phyloP scores from a whole-genome alignment of 2,329 filamentous ascomycete genomes.

The Apiospora rasikravindrae region DNA sequence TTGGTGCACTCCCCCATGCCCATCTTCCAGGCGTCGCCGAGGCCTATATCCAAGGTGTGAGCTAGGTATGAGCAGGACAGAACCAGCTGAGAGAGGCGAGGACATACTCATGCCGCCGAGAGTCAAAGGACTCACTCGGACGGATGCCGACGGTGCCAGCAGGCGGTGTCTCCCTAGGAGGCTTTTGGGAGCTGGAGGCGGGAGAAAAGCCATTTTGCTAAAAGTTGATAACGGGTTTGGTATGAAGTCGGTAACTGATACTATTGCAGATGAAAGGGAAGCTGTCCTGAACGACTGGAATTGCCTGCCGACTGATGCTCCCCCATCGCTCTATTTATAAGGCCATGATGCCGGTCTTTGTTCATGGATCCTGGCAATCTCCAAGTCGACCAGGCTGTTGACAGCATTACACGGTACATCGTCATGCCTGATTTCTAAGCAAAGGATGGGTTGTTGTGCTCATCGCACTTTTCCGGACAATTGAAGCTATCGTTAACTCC shows the following conservation, averaged over 20 bases:
- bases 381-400: neutral
- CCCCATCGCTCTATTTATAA: neutral
- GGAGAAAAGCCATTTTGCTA: conserved; percentile 5
- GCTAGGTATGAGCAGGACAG: neutral
- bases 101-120: conserved; percentile 56
- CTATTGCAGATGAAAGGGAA: neutral
- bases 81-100: too few species aligned
- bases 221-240: neutral
- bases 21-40: conserved; percentile 62
- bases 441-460: neutral
- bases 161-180: conserved; percentile 42
- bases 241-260: neutral
- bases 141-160: conserved; percentile 53
- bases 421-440: neutral
- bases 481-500: neutral
- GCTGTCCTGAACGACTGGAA: neutral
- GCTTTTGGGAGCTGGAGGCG: conserved; percentile 14
- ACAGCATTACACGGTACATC: neutral
- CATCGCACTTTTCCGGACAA: neutral
- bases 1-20: conserved; percentile 58
- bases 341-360: neutral
- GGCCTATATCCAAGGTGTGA: conserved; percentile 23
- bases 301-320: neutral
- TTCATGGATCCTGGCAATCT: neutral
- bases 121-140: conserved; percentile 58